Base-by-base conservation (phyloP, 179 eudicot species). In the Silene noctiflora region DNA sequence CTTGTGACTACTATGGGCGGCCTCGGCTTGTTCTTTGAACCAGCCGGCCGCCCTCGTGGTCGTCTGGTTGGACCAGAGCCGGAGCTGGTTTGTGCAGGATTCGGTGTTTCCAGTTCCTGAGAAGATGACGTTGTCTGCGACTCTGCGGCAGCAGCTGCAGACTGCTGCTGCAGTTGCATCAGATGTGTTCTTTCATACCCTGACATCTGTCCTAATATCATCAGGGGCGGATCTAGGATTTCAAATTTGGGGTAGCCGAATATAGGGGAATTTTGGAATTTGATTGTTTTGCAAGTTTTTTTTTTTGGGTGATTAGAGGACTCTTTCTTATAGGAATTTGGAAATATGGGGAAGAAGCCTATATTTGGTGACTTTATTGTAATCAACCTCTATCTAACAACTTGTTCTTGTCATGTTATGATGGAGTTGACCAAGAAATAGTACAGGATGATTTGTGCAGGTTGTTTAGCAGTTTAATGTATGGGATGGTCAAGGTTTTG, bases 21-120 rank as follows among this genome's bases (percentile, higher is more conserved):
- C 60, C 75, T 81, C 2, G 83, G 83, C 73, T 84, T 84, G 82
- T 83, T 83, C 44, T 78, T 83, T 14, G 86, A 83, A 6, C 86
- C 86, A 1, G 84, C 61, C 0, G 86, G 86, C 42, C 86, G 27
- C 6, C 86, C 86, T 29, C 86, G 73, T 20, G 84, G 79, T 25
- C 86, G 80, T 2, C 86, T 80, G 6, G 31, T 66, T 24, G 72
- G 60, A 5, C 74, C 79, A 8, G 69, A 21, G 0, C 77, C 81
- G 7, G 78, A 75, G 21, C 77, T 76, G 8, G 80, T 44, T 17
- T 53, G 74, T n/a, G 77, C 75, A 21, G 68, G 76, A 75, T 71
- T 76, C 24, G 67, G 65, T 56, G 74, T 12, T 11, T 75, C 79
- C 20, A 61, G 76, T 11, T 75, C 79, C 20, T 73, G 76, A 19